Percentiles rank a stretch among this genome's conserved stretches.
These are phyloP conservation scores for Quillaja saponaria DNA, from an alignment of 306 rosid species.

Conservation along the genomic window DNA sequence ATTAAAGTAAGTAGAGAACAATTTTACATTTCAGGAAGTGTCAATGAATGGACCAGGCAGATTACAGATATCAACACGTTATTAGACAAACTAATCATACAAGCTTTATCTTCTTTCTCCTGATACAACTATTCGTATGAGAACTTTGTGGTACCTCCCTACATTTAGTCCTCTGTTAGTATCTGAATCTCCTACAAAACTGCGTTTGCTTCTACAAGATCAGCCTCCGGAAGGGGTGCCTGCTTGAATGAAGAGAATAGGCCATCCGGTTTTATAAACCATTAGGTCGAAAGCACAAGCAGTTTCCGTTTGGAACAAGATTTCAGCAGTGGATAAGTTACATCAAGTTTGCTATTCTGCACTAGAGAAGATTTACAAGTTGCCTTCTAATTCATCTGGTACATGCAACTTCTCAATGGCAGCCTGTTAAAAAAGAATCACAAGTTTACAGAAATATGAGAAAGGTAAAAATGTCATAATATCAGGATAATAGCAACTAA, in stretches of 20 bases:
- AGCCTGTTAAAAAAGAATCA: constrained; percentile 57
- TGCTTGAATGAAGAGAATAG: constrained; percentile 18
- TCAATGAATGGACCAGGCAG: background rate
- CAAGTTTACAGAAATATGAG: background rate
- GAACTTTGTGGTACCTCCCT: constrained; percentile 33
- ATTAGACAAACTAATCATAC: constrained; percentile 43
- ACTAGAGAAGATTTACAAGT: constrained; percentile 47
- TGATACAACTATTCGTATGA: constrained; percentile 30
- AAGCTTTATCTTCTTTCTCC: constrained; percentile 25
- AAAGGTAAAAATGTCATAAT: constrained; percentile 7
- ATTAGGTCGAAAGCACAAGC: constrained; percentile 66
- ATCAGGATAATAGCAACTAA: background rate
- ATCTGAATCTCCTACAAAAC: constrained; percentile 44
- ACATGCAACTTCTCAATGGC: constrained; percentile 96
- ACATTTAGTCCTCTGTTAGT: constrained; percentile 38
- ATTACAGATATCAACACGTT: constrained; percentile 27
- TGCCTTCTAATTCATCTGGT: constrained; percentile 90
- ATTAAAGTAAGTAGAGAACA: too few species aligned
- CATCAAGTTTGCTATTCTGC: constrained; percentile 32
- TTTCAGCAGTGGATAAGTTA: constrained; percentile 33
- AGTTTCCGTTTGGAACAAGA: constrained; percentile 35
- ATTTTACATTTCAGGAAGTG: background rate
- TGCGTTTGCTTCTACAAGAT: constrained; percentile 33
- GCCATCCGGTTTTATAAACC: constrained; percentile 37
- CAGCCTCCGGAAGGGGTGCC: constrained; percentile 27